phyloP scores from a whole-genome alignment of 2,329 filamentous ascomycete genomes.

The Exophiala spinifera region DNA sequence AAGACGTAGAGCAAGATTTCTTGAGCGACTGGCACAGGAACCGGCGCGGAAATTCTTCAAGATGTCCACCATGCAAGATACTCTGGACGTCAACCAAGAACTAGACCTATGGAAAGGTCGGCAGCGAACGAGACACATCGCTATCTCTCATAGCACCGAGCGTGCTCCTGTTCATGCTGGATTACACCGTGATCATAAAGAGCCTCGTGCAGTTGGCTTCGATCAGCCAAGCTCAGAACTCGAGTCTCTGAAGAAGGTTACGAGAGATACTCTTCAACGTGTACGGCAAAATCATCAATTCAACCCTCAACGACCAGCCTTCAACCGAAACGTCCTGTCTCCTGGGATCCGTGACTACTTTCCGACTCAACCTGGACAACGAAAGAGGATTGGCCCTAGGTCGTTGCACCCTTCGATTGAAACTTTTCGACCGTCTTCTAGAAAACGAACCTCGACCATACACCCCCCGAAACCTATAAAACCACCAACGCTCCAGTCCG shows the following conservation, averaged over 20 bases:
- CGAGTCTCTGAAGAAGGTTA: conserved; percentile 13
- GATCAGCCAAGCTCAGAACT: conserved; percentile 6
- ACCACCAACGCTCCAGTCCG: too few relatives aligned
- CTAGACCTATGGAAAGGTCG: conserved; percentile 49
- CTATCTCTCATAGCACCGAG: not conserved
- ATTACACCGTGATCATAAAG: not conserved
- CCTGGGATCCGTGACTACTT: conserved; percentile 12
- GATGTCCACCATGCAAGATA: conserved; percentile 53
- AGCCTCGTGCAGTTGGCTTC: not conserved
- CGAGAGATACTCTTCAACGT: conserved; percentile 16
- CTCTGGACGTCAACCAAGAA: conserved; percentile 50
- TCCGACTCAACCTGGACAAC: conserved; percentile 1
- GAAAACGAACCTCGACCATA: not conserved
- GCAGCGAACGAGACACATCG: not conserved
- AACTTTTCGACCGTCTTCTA: too few relatives aligned
- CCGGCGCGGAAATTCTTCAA: conserved; percentile 52
- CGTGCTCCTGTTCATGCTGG: conserved; percentile 1
- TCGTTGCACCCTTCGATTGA: too few relatives aligned
- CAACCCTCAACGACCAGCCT: not conserved
- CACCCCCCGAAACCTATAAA: conserved; percentile 7
- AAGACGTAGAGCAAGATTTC: conserved; percentile 51
- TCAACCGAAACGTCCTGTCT: not conserved
- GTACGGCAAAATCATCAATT: conserved; percentile 5
- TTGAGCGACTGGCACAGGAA: conserved; percentile 39
- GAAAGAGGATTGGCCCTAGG: not conserved